These are phyloP conservation scores for Asterochloris sp. DNA, from an alignment of 139 green algal species.

Conservation along the genomic window DNA sequence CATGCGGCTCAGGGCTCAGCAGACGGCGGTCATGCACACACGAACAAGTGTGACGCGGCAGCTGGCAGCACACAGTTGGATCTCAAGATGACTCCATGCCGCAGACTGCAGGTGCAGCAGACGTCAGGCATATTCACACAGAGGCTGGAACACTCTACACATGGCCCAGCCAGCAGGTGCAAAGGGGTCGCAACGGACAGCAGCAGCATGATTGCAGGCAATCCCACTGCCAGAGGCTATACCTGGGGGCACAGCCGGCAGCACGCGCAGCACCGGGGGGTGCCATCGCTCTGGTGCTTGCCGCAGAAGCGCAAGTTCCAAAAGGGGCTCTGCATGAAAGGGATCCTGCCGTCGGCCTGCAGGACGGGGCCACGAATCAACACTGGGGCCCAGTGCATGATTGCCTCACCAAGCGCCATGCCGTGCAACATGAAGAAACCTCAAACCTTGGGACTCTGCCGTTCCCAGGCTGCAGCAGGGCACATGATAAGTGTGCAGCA, in stretches of 20 bases:
- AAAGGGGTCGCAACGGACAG: too few relatives aligned
- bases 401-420: background rate
- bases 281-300: conserved; percentile 49
- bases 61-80: too few relatives aligned
- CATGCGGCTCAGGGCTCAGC: too few relatives aligned
- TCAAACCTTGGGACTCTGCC: background rate
- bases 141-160: too few relatives aligned
- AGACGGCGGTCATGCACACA: too few relatives aligned
- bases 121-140: too few relatives aligned
- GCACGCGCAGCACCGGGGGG: conserved; percentile 64
- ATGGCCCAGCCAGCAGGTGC: too few relatives aligned
- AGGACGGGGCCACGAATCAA: background rate
- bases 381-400: background rate
- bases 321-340: conserved; percentile 28
- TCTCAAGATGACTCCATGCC: too few relatives aligned
- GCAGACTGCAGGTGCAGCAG: too few relatives aligned
- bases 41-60: too few relatives aligned
- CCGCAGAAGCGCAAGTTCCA: conserved; percentile 60
- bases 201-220: background rate
- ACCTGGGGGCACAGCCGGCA: conserved; percentile 39
- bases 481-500: background rate
- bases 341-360: conserved; percentile 20
- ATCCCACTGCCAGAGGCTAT: background rate
- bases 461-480: background rate
- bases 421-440: background rate